A percentile compares a stretch with the other conserved stretches of the same genome.
phyloP scores from a whole-genome alignment of 2,329 filamentous ascomycete genomes.

The Phaeosphaeria sp. region DNA sequence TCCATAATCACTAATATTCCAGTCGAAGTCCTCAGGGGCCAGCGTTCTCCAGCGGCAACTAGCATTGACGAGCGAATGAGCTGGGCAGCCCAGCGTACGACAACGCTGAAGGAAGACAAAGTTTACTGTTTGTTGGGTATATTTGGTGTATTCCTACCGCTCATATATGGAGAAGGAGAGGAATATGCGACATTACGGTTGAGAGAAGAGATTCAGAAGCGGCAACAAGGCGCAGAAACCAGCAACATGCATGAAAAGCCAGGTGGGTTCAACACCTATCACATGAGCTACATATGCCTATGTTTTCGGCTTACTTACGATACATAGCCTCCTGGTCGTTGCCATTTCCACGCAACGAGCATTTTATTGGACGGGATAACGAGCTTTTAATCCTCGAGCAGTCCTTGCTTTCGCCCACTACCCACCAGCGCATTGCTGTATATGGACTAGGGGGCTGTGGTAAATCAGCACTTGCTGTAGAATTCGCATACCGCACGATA shows the following conservation, averaged over 20 bases:
- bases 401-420: constrained; percentile 7
- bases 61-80: constrained; percentile 27
- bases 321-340: constrained; percentile 14
- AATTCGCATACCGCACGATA: constrained; percentile 47
- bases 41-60: constrained; percentile 8
- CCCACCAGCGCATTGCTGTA: constrained; percentile 16
- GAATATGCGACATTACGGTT: constrained; percentile 18
- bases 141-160: constrained; percentile 25
- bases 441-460: constrained; percentile 22
- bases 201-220: constrained; percentile 18
- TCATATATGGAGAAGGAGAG: constrained; percentile 14
- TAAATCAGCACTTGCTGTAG: constrained; percentile 32
- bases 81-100: constrained; percentile 31
- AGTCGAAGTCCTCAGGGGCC: constrained; percentile 5
- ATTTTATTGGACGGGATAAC: constrained; percentile 18
- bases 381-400: constrained; percentile 17
- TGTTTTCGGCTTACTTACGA: background rate
- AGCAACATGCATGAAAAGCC: background rate
- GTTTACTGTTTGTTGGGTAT: constrained; percentile 32
- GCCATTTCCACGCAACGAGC: constrained; percentile 18
- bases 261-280: no score
- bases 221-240: constrained; percentile 11
- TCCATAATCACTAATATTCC: constrained; percentile 18
- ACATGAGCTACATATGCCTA: background rate
- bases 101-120: constrained; percentile 27